phyloP scores from a whole-genome alignment of 23 red algal genomes.

The Gracilaria caudata region DNA sequence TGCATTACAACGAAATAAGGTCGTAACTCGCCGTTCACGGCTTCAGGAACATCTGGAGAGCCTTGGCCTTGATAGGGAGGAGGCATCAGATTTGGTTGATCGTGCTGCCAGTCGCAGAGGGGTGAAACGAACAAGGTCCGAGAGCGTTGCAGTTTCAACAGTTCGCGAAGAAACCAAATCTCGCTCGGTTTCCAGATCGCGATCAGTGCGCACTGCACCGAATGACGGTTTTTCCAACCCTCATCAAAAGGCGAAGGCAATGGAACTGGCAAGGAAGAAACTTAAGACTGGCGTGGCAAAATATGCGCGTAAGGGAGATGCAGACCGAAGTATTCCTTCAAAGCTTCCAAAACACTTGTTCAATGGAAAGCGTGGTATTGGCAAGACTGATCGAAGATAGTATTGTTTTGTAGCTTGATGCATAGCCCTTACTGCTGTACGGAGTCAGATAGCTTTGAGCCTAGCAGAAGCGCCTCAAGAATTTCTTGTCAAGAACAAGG shows the following conservation, averaged over 20 bases:
- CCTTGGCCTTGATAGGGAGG: conserved; percentile 74
- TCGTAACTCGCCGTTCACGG: conserved; percentile 31
- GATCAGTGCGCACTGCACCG: conserved; percentile 52
- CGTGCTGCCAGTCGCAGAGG: conserved; percentile 45
- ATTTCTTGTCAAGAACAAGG: too few species aligned
- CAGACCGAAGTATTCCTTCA: conserved; percentile 80
- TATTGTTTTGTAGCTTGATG: neutral
- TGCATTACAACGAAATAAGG: conserved; percentile 43
- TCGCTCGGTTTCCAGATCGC: conserved; percentile 24
- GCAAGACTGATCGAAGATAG: conserved; percentile 79
- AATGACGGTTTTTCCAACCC: conserved; percentile 67
- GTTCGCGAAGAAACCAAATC: conserved; percentile 28
- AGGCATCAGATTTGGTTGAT: conserved; percentile 57
- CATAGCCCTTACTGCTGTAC: neutral
- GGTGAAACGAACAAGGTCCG: conserved; percentile 21
- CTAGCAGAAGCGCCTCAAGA: neutral
- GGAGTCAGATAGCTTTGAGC: neutral
- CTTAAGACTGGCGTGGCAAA: conserved; percentile 52
- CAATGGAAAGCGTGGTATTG: conserved; percentile 87
- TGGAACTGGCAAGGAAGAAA: conserved; percentile 53
- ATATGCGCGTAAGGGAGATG: conserved; percentile 81
- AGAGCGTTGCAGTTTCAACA: conserved; percentile 37
- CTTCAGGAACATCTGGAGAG: conserved; percentile 60
- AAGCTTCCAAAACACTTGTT: conserved; percentile 88
- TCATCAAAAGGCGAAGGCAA: conserved; percentile 68